Percentiles rank a stretch among this genome's conserved stretches.
Evolutionary conservation across 2,329 filamentous ascomycete genomes (phyloP).

Genomic region (Penicillium decumbens): DNA sequence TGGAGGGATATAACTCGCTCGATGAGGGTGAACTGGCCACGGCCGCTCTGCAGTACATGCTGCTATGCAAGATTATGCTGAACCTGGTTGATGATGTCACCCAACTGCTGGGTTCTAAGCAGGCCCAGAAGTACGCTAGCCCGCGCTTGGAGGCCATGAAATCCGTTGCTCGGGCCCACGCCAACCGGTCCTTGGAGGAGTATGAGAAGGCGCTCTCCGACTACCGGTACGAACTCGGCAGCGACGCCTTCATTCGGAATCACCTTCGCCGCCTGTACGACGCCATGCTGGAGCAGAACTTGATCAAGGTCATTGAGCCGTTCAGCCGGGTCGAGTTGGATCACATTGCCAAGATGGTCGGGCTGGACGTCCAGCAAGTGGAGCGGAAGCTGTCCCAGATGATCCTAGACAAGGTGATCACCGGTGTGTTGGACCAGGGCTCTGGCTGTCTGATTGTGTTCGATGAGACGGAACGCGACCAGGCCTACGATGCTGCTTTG

Average conservation of each 20-base stretch:
- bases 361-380: constrained; percentile 90
- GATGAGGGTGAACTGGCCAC: constrained; percentile 87
- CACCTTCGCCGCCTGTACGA: constrained; percentile 95
- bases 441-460: constrained; percentile 96
- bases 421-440: constrained; percentile 93
- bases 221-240: constrained; percentile 89
- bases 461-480: constrained; percentile 89
- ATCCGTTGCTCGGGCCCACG: constrained; percentile 90
- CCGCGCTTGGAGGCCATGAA: constrained; percentile 99
- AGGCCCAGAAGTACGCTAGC: constrained; percentile 91
- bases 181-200: constrained; percentile 91
- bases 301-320: constrained; percentile 99
- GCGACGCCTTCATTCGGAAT: constrained; percentile 93
- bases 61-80: constrained; percentile 99
- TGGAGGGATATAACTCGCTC: constrained; percentile 92
- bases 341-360: constrained; percentile 96
- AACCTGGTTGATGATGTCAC: constrained; percentile 96
- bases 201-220: constrained; percentile 88
- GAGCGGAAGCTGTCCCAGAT: constrained; percentile 98
- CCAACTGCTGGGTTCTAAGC: constrained; percentile 89
- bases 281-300: constrained; percentile 97
- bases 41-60: constrained; percentile 98
- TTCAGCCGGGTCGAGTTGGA: constrained; percentile 96
- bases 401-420: constrained; percentile 99
- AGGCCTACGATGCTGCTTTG: constrained; percentile 88